Evolutionary conservation across 2,329 filamentous ascomycete genomes (phyloP), one percentile per base, ranked within the genome.

Genomic region (Mycocentrospora acerina): DNA sequence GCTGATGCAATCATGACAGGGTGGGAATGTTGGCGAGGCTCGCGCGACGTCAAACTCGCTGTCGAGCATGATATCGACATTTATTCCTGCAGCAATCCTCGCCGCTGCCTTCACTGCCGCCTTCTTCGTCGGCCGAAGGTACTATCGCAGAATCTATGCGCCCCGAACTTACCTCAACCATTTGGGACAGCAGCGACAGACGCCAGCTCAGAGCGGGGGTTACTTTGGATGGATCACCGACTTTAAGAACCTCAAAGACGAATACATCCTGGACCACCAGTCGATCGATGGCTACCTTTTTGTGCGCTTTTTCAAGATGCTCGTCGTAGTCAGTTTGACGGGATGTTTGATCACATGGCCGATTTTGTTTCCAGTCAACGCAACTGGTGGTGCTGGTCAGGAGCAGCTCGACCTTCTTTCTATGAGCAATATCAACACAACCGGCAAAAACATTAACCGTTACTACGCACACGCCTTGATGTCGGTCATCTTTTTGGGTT

Each of bases 181-280:
- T 33, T 46, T 75, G 36, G 65, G 66, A 22, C 46, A 60, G 16
- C 53, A 67, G 51, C 69, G 77, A 44, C 68, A 69, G 48, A 77
- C 70, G 32, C 77, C 77, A 14, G 64, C 73, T 4, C 66, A 58
- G 13, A 62, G 62, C 16, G 40, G 38, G 10, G 72, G 75, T 28
- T 65, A 77, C 41, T 60, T 80, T 32, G 75, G 76, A 48, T 82
- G 79, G 78, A 70, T 81, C 35, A 65, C 60, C 6, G 68, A 72
- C 38, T 73, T 73, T 47, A 59, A 64, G 16, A 55, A 48, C 52
- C 69, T 74, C 29, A 57, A 66, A 19, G 72, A 75, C 51, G 59
- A 59, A 24, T 72, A 71, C 42, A 66, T 76, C 15, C 64, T 76
- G 31, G 68, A 72, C 46, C 71, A 74, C 53, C 68, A 71, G 46